phyloP scores from a whole-genome alignment of 768 basidiomycete species.

The Boletus vermiculosoides region DNA sequence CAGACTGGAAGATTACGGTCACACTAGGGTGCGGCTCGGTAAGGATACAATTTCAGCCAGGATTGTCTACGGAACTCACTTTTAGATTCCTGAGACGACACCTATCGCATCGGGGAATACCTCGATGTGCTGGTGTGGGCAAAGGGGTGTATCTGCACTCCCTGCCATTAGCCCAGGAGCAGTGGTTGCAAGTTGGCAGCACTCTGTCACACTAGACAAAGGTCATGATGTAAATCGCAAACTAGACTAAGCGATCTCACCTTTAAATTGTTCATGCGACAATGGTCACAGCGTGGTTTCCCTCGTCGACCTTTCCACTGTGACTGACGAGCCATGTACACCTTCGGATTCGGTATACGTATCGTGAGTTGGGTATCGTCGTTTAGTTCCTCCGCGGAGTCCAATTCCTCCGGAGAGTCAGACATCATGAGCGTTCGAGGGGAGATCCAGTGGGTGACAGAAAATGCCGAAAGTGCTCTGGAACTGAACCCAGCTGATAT shows the following conservation, averaged over 20 bases:
- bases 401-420: conserved; percentile 38
- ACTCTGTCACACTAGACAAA: conserved; percentile 62
- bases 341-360: conserved; percentile 64
- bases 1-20: conserved; percentile 71
- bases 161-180: conserved; percentile 59
- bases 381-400: conserved; percentile 38
- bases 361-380: conserved; percentile 60
- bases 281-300: conserved; percentile 73
- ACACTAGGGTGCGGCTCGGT: conserved; percentile 43
- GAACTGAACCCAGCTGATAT: conserved; percentile 8
- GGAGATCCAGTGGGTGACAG: conserved; percentile 7
- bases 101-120: conserved; percentile 71
- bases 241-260: conserved; percentile 38
- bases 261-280: conserved; percentile 69
- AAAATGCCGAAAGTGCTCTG: conserved; percentile 17
- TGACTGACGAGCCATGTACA: conserved; percentile 66
- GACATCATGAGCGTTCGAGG: conserved; percentile 30
- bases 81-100: conserved; percentile 68
- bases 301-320: conserved; percentile 75
- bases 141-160: conserved; percentile 73
- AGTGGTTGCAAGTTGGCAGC: conserved; percentile 69
- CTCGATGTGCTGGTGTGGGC: conserved; percentile 72
- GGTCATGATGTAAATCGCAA: conserved; percentile 12
- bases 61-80: conserved; percentile 36
- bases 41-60: neutral